Evolutionary conservation across 2,329 filamentous ascomycete genomes (phyloP).

Genomic region (Pyrenochaeta sp.): DNA sequence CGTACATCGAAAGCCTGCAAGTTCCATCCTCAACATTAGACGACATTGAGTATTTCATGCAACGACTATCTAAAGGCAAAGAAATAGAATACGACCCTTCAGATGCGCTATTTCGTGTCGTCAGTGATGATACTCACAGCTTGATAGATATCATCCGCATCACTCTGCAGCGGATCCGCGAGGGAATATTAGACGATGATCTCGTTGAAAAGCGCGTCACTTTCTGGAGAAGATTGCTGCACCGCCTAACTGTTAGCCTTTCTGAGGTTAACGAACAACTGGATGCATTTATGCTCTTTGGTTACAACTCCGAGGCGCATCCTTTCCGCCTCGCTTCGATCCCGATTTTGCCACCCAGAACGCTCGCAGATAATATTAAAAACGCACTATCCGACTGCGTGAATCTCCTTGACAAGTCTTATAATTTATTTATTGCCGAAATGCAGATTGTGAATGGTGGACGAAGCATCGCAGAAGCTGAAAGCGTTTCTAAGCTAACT

Average conservation of each 20-base stretch:
- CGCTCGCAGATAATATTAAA: constrained; percentile 10
- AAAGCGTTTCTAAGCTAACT: constrained; percentile 41
- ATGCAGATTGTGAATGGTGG: constrained; percentile 40
- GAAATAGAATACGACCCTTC: constrained; percentile 12
- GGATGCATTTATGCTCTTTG: constrained; percentile 12
- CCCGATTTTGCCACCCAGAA: constrained; percentile 5
- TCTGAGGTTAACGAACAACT: constrained; percentile 14
- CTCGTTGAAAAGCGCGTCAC: constrained; percentile 24
- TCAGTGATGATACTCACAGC: constrained; percentile 17
- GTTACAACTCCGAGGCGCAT: constrained; percentile 4
- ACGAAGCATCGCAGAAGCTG: constrained; percentile 39
- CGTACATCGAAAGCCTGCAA: constrained; percentile 12
- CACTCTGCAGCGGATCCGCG: constrained; percentile 22
- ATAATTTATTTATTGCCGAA: constrained; percentile 47
- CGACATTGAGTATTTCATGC: constrained; percentile 17
- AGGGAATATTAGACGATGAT: constrained; percentile 22
- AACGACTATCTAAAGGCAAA: constrained; percentile 12
- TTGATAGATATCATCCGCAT: constrained; percentile 19
- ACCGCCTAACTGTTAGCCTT: constrained; percentile 16
- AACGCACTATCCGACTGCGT: constrained; percentile 15
- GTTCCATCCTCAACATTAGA: constrained; percentile 15
- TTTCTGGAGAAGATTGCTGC: constrained; percentile 21
- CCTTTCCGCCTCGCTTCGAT: neutral
- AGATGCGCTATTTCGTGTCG: constrained; percentile 16
- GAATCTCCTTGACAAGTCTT: constrained; percentile 30